Evolutionary conservation across 164 flowering plant genomes (phyloP), one percentile per base, ranked within the genome.

Genomic region (Litsea cubeba): DNA sequence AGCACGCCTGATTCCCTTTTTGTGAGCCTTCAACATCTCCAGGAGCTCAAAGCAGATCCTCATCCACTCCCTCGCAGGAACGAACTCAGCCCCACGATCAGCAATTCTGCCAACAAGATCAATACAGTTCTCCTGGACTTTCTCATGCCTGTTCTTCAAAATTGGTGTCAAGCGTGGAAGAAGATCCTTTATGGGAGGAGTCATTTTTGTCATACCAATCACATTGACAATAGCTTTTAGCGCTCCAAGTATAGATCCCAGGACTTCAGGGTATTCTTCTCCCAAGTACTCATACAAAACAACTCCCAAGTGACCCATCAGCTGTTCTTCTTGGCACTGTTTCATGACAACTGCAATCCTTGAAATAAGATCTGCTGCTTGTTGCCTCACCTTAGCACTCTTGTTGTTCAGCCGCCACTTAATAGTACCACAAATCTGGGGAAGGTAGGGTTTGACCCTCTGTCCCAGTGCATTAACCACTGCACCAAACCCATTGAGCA

Each of bases 21-120:
- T 95, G 84, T 95, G 99, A 62, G 99, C 99, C 72, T 95, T 93
- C 65, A 95, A 93, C 99, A 95, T 95, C 84, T 95, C 99, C 49
- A 93, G 92, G 65, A 95, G 95, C 85, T 95, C 99, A 81, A 93
- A 93, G 75, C 99, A 95, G 15, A 95, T 93, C 81, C 98, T 90
- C 99, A 93, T 95, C 99, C 98, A 95, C 77, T 95, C 99, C 72
- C 97, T 90, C 5, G 99, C 99, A 10, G 99, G 97, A 54, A 95
- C 99, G 84, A 95, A 95, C 80, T 95, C 99, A 65, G 99, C 97
- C 4, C 99, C 99, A 80, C 99, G 96, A 66, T 95, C 98, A 70
- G 98, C 99, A 83, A 95, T 95, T 50, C 98, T 84, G 69, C 99
- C 99, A 54, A 95, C 98, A 70, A 95, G 98, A 76, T 95, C 99